Percentiles rank a stretch among this genome's conserved stretches.
Evolutionary conservation across 495 filamentous ascomycete genomes (phyloP).

Genomic region (Aspergillus sclerotioniger): DNA sequence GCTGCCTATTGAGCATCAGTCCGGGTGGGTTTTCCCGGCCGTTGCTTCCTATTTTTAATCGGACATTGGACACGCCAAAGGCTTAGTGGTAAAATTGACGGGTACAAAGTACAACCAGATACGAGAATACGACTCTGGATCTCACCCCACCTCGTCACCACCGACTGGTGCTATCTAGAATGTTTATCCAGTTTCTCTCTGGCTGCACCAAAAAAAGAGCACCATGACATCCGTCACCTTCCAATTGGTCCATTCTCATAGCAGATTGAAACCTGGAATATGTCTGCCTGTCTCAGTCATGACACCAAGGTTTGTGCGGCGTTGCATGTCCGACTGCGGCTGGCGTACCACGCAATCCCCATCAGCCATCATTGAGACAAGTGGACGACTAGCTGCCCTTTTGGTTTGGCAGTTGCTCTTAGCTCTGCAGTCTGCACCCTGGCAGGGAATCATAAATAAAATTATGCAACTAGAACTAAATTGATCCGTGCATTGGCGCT

Average conservation of each 20-base stretch:
- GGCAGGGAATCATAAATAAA: neutral
- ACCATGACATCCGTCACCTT: conserved; percentile 1
- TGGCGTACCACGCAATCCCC: neutral
- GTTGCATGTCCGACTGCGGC: neutral
- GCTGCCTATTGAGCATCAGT: neutral
- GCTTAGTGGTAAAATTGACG: neutral
- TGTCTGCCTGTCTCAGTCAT: conserved; percentile 1
- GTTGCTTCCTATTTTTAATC: conserved; percentile 4
- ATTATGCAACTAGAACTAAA: neutral
- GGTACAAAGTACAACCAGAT: neutral
- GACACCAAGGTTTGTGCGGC: neutral
- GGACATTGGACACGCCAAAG: neutral
- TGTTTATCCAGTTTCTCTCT: neutral
- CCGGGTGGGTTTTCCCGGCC: neutral
- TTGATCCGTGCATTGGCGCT: neutral
- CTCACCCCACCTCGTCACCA: neutral
- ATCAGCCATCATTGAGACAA: neutral
- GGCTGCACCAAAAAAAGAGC: neutral
- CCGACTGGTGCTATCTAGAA: neutral
- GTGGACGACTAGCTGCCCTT: neutral
- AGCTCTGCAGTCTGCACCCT: neutral
- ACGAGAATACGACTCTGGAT: neutral
- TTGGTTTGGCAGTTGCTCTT: neutral
- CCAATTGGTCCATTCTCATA: neutral
- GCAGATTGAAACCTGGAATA: neutral